Evolutionary conservation across 2,329 filamentous ascomycete genomes (phyloP).

Genomic region (Volutella citrinella): DNA sequence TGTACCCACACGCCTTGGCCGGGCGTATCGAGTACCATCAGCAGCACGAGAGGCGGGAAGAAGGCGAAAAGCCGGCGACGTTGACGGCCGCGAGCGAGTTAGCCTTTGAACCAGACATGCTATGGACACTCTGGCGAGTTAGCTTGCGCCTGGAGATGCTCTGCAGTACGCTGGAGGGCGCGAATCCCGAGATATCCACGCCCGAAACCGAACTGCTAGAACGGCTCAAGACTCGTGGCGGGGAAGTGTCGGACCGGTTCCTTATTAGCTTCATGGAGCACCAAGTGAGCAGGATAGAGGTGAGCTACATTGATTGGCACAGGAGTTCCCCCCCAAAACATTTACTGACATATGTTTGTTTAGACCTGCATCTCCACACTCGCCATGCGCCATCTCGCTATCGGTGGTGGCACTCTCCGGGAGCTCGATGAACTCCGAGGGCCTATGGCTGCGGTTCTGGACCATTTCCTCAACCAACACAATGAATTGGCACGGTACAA

Average conservation of each 20-base stretch:
- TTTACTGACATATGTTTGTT: neutral
- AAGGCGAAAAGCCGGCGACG: slow-evolving; percentile 56
- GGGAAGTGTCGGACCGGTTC: slow-evolving; percentile 85
- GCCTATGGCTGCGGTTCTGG: slow-evolving; percentile 72
- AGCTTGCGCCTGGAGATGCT: slow-evolving; percentile 89
- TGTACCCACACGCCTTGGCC: slow-evolving; percentile 86
- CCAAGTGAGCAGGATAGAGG: slow-evolving; percentile 93
- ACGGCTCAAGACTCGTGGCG: slow-evolving; percentile 61
- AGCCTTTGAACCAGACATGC: slow-evolving; percentile 73
- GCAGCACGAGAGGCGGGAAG: slow-evolving; percentile 42
- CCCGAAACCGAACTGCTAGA: slow-evolving; percentile 84
- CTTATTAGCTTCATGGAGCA: slow-evolving; percentile 89
- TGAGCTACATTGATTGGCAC: no score
- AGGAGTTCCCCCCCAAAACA: neutral
- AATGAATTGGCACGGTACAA: slow-evolving; percentile 63
- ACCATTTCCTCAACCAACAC: slow-evolving; percentile 58
- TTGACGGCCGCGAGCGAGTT: slow-evolving; percentile 65
- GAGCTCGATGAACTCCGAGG: slow-evolving; percentile 70
- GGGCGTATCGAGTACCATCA: slow-evolving; percentile 73
- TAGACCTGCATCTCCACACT: slow-evolving; percentile 71
- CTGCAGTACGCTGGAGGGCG: slow-evolving; percentile 80
- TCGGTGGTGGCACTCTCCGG: slow-evolving; percentile 60
- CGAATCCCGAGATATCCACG: slow-evolving; percentile 63
- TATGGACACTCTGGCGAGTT: slow-evolving; percentile 88
- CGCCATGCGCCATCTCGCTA: slow-evolving; percentile 73